Evolutionary conservation across 2,329 filamentous ascomycete species (phyloP).

Genomic region (Colletotrichum incanum): DNA sequence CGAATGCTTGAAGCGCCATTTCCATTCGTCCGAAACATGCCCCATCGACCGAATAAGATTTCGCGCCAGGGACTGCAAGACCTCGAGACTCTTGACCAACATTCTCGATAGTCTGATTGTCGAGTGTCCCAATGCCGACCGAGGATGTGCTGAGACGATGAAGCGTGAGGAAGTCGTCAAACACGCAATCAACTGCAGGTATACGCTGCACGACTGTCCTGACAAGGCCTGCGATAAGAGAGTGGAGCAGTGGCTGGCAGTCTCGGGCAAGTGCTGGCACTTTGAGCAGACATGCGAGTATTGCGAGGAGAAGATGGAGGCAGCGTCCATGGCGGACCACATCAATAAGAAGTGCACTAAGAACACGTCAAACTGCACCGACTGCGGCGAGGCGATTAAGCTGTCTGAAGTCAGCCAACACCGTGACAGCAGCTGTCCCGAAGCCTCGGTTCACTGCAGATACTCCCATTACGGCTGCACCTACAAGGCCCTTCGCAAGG

Average conservation of each 20-base stretch:
- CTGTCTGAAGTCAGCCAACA: slow-evolving; percentile 65
- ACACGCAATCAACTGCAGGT: slow-evolving; percentile 72
- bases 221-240: slow-evolving; percentile 66
- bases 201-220: slow-evolving; percentile 70
- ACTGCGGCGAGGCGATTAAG: slow-evolving; percentile 63
- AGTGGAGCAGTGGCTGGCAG: slow-evolving; percentile 64
- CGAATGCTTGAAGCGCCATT: slow-evolving; percentile 66
- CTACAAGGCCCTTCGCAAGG: slow-evolving; percentile 55
- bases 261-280: slow-evolving; percentile 65
- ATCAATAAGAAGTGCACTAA: slow-evolving; percentile 61
- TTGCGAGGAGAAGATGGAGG: slow-evolving; percentile 66
- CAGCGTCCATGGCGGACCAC: slow-evolving; percentile 63
- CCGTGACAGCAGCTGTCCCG: slow-evolving; percentile 60
- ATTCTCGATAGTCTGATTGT: slow-evolving; percentile 74
- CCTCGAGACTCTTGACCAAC: slow-evolving; percentile 67
- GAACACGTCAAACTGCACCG: slow-evolving; percentile 64
- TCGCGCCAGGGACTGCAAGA: slow-evolving; percentile 46
- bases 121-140: slow-evolving; percentile 68
- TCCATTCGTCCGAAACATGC: slow-evolving; percentile 62
- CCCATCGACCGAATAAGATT: slow-evolving; percentile 71
- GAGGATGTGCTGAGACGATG: slow-evolving; percentile 67
- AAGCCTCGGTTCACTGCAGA: slow-evolving; percentile 59
- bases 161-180: slow-evolving; percentile 69
- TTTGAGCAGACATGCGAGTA: slow-evolving; percentile 66
- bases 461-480: slow-evolving; percentile 67